phyloP scores from a whole-genome alignment of 1,284 basidiomycete genomes.

The Microbotryum saponariae region DNA sequence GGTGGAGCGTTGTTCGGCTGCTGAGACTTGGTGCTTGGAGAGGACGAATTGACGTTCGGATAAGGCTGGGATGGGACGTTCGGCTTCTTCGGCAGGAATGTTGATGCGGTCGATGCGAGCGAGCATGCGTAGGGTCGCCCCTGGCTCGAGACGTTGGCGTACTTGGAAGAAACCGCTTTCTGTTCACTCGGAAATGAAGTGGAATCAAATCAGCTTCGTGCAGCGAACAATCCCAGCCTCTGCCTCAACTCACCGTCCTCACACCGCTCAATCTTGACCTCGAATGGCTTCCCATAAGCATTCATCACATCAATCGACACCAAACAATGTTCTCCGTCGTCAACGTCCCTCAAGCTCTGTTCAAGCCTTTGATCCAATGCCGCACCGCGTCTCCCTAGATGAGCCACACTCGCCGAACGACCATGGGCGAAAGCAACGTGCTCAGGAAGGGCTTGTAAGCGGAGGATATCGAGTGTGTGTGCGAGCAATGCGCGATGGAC shows the following conservation, averaged over 20 bases:
- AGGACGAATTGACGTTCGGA: conserved; percentile 89
- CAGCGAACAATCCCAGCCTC: too few species aligned
- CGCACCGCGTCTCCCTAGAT: conserved; percentile 17
- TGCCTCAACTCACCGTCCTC: conserved; percentile 10
- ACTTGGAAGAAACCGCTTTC: conserved; percentile 18
- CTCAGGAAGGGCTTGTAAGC: conserved; percentile 36
- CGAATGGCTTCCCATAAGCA: conserved; percentile 77
- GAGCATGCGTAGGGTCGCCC: conserved; percentile 69
- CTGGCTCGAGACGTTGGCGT: conserved; percentile 45
- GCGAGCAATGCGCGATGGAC: conserved; percentile 82
- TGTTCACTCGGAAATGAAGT: too few species aligned
- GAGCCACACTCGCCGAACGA: conserved; percentile 26
- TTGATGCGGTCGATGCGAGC: conserved; percentile 66
- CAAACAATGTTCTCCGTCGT: conserved; percentile 65
- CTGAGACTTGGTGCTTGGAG: conserved; percentile 58
- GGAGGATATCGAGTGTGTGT: conserved; percentile 67
- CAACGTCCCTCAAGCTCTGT: conserved; percentile 36
- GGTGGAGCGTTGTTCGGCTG: conserved; percentile 54
- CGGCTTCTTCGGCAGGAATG: conserved; percentile 53
- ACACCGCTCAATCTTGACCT: conserved; percentile 59
- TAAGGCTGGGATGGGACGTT: conserved; percentile 68
- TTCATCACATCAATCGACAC: conserved; percentile 81
- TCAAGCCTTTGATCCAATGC: conserved; percentile 33
- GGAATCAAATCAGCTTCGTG: too few species aligned
- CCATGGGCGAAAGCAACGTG: conserved; percentile 1